Base-by-base conservation (phyloP, 345 rosid species). In the Geranium rotundifolium region DNA sequence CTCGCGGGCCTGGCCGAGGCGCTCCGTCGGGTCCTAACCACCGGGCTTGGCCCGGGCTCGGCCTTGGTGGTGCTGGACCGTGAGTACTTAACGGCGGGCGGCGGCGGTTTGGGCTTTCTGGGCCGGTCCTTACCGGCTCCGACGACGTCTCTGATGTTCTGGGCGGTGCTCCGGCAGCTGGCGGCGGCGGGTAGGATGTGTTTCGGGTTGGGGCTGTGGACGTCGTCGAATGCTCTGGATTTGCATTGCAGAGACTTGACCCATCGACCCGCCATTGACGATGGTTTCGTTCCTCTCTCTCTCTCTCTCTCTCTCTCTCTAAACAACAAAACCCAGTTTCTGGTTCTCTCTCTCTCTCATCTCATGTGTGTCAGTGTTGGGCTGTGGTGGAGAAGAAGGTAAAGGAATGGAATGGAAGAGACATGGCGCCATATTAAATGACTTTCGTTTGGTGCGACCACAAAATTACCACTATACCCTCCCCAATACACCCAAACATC, bases 201-300 rank as follows among this genome's bases (percentile, higher is more conserved):
- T 58, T 77, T 82, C 0, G 85, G 81, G 31, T 30, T 71, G 4
- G 95, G 87, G 57, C 66, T 81, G 71, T 76, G 73, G 67, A 90
- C 97, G 76, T 93, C 99, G 4, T 93, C 97, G 59, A 77, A 82
- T 29, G 99, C 97, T 69, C 89, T 83, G 0, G 99, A 90, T 69
- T 84, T 93, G 84, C 99, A 93, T 56, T 90, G 97, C 56, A 88
- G 63, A 1, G 97, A 90, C 69, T 90, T 93, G 59, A 93, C 84
- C 99, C 99, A 93, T 60, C 85, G 79, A 58, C 77, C 70, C 29
- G 96, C 90, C 97, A 88, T 90, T 39, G 34, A 49, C 65, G 57
- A 64, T 62, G 15, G 16, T 55, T 63, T n/a, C 65, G 27, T 23
- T 23, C 27, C 27, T 23, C 27, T 23, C 27, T 23, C 27, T 23